Percentiles rank a stretch among this genome's conserved stretches.
Conservation (phyloP, 2,329 filamentous ascomycete species). For the Sphaerulina musiva region DNA sequence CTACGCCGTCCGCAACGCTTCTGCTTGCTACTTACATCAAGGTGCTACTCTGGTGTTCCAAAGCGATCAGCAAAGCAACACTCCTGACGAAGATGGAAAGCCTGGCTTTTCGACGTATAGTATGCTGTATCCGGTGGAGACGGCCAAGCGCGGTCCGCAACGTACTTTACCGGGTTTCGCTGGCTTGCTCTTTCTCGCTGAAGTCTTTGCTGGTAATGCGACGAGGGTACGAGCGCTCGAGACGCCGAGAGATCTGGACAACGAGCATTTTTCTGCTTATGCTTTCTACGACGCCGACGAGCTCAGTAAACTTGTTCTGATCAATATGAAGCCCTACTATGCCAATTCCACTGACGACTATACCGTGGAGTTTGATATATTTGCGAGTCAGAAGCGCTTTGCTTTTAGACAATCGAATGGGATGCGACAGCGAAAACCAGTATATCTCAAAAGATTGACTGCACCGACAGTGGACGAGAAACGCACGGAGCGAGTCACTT, state of each 20-base stretch:
- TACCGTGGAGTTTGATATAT: slow-evolving; percentile 18
- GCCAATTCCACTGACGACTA: slow-evolving; percentile 27
- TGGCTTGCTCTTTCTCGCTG: slow-evolving; percentile 27
- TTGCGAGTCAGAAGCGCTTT: slow-evolving; percentile 4
- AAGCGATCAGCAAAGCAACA: slow-evolving; percentile 26
- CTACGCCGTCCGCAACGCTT: slow-evolving; percentile 37
- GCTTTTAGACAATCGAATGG: not conserved
- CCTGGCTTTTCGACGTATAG: slow-evolving; percentile 29
- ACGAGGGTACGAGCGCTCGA: slow-evolving; percentile 22
- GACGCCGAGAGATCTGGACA: slow-evolving; percentile 18
- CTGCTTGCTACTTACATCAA: slow-evolving; percentile 35
- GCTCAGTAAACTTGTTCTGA: slow-evolving; percentile 27
- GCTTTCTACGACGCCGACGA: slow-evolving; percentile 22
- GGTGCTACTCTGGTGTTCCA: slow-evolving; percentile 30
- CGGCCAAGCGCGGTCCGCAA: slow-evolving; percentile 22
- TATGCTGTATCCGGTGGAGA: slow-evolving; percentile 27
- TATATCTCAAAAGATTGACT: slow-evolving; percentile 27
- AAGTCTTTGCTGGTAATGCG: slow-evolving; percentile 26
- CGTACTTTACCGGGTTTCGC: slow-evolving; percentile 27
- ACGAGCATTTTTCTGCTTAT: slow-evolving; percentile 27
- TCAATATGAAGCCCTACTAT: slow-evolving; percentile 29
- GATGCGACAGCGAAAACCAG: slow-evolving; percentile 1
- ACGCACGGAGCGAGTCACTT: slow-evolving; percentile 24
- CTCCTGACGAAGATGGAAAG: slow-evolving; percentile 24
- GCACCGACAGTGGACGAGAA: slow-evolving; percentile 26